Conservation (phyloP, 352 stramenopile species). For the Phytophthora lateralis region DNA sequence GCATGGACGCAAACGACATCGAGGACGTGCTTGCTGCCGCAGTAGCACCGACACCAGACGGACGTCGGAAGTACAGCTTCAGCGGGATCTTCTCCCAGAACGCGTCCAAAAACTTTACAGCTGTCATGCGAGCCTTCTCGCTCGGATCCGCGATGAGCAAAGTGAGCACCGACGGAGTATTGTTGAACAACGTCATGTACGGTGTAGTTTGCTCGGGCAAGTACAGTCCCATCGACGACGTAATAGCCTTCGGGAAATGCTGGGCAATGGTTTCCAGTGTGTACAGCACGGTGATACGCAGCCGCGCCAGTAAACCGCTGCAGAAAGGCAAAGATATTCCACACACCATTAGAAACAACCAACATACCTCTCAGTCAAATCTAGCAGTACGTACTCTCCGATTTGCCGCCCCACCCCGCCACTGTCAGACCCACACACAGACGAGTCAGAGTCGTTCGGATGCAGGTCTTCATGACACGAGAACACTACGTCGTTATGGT, state of each 20-base stretch:
- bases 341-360: constrained; percentile 6
- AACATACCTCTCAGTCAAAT: background rate
- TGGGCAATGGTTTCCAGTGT: constrained; percentile 75
- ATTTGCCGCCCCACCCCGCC: constrained; percentile 35
- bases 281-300: constrained; percentile 77
- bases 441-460: constrained; percentile 75
- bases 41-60: constrained; percentile 37
- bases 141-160: constrained; percentile 79
- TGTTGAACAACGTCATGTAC: constrained; percentile 85
- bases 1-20: constrained; percentile 85
- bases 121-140: constrained; percentile 71
- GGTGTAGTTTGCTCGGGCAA: constrained; percentile 80
- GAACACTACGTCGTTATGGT: constrained; percentile 62
- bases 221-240: constrained; percentile 80
- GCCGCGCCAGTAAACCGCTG: constrained; percentile 68
- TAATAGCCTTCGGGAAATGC: constrained; percentile 72
- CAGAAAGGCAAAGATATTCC: constrained; percentile 1
- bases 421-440: constrained; percentile 68
- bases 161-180: constrained; percentile 76
- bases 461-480: constrained; percentile 62
- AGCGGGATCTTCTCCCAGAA: constrained; percentile 85
- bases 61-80: constrained; percentile 80
- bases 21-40: constrained; percentile 39
- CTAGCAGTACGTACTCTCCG: constrained; percentile 53
- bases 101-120: constrained; percentile 81